Evolutionary conservation across 306 rosid genomes (phyloP).

Genomic region (Cucumis hystrix): DNA sequence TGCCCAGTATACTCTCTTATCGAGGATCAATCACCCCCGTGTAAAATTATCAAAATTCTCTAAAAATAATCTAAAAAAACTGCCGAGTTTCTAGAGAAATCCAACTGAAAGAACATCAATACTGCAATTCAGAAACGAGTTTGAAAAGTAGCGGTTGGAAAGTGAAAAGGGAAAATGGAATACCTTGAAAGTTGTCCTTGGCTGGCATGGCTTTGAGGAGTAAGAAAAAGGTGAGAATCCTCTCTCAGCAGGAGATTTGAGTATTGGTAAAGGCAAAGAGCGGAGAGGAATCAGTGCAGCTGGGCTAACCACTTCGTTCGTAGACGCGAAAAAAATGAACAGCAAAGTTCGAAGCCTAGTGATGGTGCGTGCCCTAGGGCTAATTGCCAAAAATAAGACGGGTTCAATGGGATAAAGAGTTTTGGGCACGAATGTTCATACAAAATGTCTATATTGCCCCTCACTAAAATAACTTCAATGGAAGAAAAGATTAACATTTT

Average conservation of each 20-base stretch:
- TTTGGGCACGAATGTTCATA: too few species aligned
- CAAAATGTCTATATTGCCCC: too few species aligned
- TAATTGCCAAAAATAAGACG: not conserved
- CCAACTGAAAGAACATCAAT: not conserved
- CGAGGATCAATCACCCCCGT: not conserved
- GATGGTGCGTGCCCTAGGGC: constrained; percentile 9
- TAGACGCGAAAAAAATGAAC: not conserved
- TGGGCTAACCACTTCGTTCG: not conserved
- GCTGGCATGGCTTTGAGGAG: constrained; percentile 24
- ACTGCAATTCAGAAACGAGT: not conserved
- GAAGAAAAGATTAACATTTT: too few species aligned
- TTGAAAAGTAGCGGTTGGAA: not conserved
- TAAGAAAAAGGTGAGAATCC: not conserved
- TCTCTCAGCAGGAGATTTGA: not conserved
- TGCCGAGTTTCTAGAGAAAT: not conserved
- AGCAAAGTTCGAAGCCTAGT: not conserved
- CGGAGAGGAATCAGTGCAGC: not conserved
- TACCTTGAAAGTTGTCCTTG: constrained; percentile 46
- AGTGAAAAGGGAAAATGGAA: not conserved
- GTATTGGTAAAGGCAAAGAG: not conserved
- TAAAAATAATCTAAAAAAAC: not conserved
- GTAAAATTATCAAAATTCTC: not conserved
- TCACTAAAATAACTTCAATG: too few species aligned
- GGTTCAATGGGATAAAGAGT: too few species aligned
- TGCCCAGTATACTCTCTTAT: not conserved